phyloP scores from a whole-genome alignment of 164 flowering plant genomes.

The Buxus sempervirens region DNA sequence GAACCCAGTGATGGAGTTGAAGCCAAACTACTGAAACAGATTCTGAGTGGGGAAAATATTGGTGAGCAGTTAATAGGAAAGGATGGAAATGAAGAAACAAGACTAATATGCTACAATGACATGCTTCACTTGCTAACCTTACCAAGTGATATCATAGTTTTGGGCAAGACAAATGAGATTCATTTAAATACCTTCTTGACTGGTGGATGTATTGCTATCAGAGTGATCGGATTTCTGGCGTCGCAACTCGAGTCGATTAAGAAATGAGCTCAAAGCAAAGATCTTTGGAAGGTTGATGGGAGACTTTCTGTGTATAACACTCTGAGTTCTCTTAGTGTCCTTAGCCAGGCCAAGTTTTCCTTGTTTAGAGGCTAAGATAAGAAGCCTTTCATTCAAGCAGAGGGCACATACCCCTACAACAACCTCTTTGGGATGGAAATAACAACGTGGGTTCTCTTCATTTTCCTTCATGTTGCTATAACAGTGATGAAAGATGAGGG shows the following conservation, averaged over 20 bases:
- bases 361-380: slow-evolving; percentile 59
- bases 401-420: slow-evolving; percentile 71
- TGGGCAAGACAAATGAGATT: not conserved
- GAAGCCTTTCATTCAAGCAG: slow-evolving; percentile 81
- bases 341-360: slow-evolving; percentile 17
- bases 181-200: slow-evolving; percentile 57
- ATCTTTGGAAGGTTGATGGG: slow-evolving; percentile 37
- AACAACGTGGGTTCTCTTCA: slow-evolving; percentile 42
- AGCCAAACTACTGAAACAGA: too few relatives aligned
- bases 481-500: not conserved
- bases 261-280: slow-evolving; percentile 57
- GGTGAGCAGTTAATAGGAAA: too few relatives aligned
- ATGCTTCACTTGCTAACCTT: too few relatives aligned
- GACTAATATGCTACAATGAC: too few relatives aligned
- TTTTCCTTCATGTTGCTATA: slow-evolving; percentile 33
- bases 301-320: slow-evolving; percentile 17
- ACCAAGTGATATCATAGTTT: too few relatives aligned
- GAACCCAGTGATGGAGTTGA: too few relatives aligned
- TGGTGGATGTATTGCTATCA: slow-evolving; percentile 32
- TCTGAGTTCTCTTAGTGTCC: slow-evolving; percentile 6
- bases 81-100: too few relatives aligned
- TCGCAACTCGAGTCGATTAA: slow-evolving; percentile 49
- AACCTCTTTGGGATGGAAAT: slow-evolving; percentile 55
- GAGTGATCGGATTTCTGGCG: slow-evolving; percentile 34
- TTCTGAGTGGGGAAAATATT: too few relatives aligned